Evolutionary conservation across 164 flowering plant genomes (phyloP), one percentile per base, ranked within the genome.

Genomic region (Kingdonia uniflora): DNA sequence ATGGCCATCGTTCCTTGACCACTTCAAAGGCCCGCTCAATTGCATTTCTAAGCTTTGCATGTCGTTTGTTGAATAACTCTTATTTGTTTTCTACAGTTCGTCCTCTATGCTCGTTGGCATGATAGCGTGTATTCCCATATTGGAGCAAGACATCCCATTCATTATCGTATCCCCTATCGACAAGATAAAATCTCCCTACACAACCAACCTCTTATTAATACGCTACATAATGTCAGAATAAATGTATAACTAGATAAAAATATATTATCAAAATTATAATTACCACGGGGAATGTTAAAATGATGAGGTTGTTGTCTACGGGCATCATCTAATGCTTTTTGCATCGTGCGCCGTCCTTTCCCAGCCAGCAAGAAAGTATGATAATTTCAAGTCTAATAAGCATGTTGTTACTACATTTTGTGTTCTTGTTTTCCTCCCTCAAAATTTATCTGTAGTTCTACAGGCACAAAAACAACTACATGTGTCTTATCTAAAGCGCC

Each of bases 361-460:
- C 55, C 55, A 52, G 13, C 25, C 44, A 39, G 44, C 44, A 1
- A 52, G 17, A 2, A 52, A 23, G 19, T 37, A 52, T 2, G 55
- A 35, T 11, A 52, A 39, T 21, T 52, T 52, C 16, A 39, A 39
- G 11, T 39, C 44, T 19, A 52, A 52, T 2, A 14, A 37, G 29
- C 43, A 38, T 11, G 55, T n/a, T n/a, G n/a, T 24, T 35, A 52
- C n/a, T 5, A 52, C 55, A 52, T 52, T 52, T 52, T 52, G 55
- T 5, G 44, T 52, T 1, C 6, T 21, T 5, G 7, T 7, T 21
- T 39, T 52, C 21, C 44, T 19, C 4, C 55, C 44, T 13, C 29
- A 19, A 52, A 52, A 20, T 21, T 25, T 19, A 13, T 20, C 44
- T 52, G 44, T 6, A 37, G 3, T 20, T 52, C 44, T 19, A 11